These are phyloP conservation scores for Chrysosphaeria jannelii DNA, from an alignment of 2,329 filamentous ascomycete species.

Conservation along the genomic window DNA sequence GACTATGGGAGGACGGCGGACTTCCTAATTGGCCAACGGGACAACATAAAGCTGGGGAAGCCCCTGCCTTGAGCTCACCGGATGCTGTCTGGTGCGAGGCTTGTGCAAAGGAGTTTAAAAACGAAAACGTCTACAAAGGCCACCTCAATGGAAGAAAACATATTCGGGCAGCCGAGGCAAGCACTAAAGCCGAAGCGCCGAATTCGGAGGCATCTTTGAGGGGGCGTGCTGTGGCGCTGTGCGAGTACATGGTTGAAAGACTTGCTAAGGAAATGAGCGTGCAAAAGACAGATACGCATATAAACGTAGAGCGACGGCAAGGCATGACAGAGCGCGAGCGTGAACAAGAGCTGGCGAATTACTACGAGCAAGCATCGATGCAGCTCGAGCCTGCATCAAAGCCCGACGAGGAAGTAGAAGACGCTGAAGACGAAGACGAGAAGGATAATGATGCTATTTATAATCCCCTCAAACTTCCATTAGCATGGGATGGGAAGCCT, in stretches of 20 bases:
- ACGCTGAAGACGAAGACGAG: conserved; percentile 33
- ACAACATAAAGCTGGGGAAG: conserved; percentile 1
- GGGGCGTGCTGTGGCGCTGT: conserved; percentile 68
- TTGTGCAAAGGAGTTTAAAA: conserved; percentile 86
- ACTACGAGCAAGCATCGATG: conserved; percentile 21
- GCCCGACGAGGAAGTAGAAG: conserved; percentile 34
- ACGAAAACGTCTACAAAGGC: conserved; percentile 75
- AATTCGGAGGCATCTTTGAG: conserved; percentile 27
- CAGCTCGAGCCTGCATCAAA: conserved; percentile 12
- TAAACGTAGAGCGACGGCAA: conserved; percentile 87
- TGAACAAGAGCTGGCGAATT: conserved; percentile 70
- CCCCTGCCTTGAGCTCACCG: conserved; percentile 8
- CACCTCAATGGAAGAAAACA: conserved; percentile 85
- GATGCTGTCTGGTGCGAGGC: conserved; percentile 69
- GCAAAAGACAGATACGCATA: conserved; percentile 63
- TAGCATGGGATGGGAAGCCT: conserved; percentile 95
- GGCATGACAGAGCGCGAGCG: conserved; percentile 94
- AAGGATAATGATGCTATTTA: conserved; percentile 74
- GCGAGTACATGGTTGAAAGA: conserved; percentile 57
- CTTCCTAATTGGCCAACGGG: conserved; percentile 40
- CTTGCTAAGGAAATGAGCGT: conserved; percentile 59
- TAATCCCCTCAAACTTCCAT: conserved; percentile 81
- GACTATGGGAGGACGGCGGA: conserved; percentile 51
- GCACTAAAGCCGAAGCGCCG: conserved; percentile 10
- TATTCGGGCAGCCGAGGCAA: conserved; percentile 47